These are phyloP conservation scores for Tuber umbilicatum DNA, from an alignment of 495 filamentous ascomycete species.

Conservation along the genomic window DNA sequence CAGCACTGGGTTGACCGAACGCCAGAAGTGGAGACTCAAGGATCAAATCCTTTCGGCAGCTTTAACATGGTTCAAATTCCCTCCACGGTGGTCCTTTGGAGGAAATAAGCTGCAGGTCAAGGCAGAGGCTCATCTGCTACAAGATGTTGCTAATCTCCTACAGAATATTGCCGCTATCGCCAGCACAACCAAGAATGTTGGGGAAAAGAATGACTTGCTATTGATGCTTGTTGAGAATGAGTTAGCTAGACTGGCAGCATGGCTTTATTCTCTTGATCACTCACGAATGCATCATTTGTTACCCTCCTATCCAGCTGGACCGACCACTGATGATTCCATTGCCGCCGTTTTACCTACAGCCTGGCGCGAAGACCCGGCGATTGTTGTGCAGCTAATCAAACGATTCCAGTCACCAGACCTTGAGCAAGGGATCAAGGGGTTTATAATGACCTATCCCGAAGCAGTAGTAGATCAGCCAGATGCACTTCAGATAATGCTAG, in stretches of 20 bases:
- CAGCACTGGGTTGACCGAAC: slow-evolving; percentile 53
- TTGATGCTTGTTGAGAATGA: slow-evolving; percentile 77
- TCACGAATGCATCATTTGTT: slow-evolving; percentile 50
- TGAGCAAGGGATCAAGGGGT: slow-evolving; percentile 64
- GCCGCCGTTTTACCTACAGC: slow-evolving; percentile 64
- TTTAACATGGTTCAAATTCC: slow-evolving; percentile 76
- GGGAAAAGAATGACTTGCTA: slow-evolving; percentile 73
- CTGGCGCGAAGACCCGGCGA: slow-evolving; percentile 71
- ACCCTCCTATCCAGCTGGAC: slow-evolving; percentile 38
- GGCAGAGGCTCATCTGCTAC: slow-evolving; percentile 76
- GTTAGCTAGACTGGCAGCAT: slow-evolving; percentile 71
- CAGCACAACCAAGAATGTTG: slow-evolving; percentile 55
- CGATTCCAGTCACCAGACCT: slow-evolving; percentile 72
- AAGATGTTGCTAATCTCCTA: slow-evolving; percentile 64
- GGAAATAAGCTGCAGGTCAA: slow-evolving; percentile 89
- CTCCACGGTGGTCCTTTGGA: slow-evolving; percentile 90
- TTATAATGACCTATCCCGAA: slow-evolving; percentile 74
- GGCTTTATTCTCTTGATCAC: slow-evolving; percentile 78
- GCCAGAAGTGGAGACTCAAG: slow-evolving; percentile 68
- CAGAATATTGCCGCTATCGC: slow-evolving; percentile 52
- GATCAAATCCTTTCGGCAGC: slow-evolving; percentile 79
- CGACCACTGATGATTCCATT: slow-evolving; percentile 43
- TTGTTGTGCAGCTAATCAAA: slow-evolving; percentile 72
- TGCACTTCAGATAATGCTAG: slow-evolving; percentile 74
- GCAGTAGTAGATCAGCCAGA: slow-evolving; percentile 72